Evolutionary conservation across 495 filamentous ascomycete species (phyloP).

Genomic region (Rostrohypoxylon terebratum): DNA sequence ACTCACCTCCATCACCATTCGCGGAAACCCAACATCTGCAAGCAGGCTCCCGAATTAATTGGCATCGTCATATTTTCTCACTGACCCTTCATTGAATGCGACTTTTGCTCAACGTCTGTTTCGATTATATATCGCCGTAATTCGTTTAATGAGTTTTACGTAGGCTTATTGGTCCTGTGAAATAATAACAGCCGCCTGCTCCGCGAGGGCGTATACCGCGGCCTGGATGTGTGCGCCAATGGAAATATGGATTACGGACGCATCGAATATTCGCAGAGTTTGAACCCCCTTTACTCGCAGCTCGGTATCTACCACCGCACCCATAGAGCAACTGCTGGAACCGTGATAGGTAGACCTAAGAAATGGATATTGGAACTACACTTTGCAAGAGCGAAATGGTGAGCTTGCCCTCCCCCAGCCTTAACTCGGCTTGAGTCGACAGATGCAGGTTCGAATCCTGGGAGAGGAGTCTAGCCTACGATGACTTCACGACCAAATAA

Average conservation of each 20-base stretch:
- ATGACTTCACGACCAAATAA: slow-evolving; percentile 27
- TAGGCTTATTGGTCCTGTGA: not conserved
- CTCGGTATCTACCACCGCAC: slow-evolving; percentile 46
- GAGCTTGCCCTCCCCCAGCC: slow-evolving; percentile 22
- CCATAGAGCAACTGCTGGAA: slow-evolving; percentile 34
- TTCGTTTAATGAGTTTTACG: not conserved
- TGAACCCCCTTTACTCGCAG: slow-evolving; percentile 42
- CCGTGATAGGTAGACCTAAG: slow-evolving; percentile 21
- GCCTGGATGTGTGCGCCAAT: slow-evolving; percentile 41
- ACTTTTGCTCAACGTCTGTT: not conserved
- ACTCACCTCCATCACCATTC: not conserved
- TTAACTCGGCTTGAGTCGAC: slow-evolving; percentile 23
- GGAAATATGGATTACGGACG: slow-evolving; percentile 44
- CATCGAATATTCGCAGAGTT: slow-evolving; percentile 46
- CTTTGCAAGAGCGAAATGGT: not conserved
- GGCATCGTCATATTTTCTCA: not conserved
- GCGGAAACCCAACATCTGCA: not conserved
- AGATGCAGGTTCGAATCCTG: slow-evolving; percentile 21
- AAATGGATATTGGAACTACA: not conserved
- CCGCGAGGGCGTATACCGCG: slow-evolving; percentile 46
- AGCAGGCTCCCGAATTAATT: not conserved
- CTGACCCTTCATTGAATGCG: not conserved
- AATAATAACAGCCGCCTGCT: slow-evolving; percentile 43
- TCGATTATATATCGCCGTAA: not conserved
- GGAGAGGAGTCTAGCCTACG: slow-evolving; percentile 19